phyloP scores from a whole-genome alignment of 1,139 yeast genomes.

The Taphrina sp. region DNA sequence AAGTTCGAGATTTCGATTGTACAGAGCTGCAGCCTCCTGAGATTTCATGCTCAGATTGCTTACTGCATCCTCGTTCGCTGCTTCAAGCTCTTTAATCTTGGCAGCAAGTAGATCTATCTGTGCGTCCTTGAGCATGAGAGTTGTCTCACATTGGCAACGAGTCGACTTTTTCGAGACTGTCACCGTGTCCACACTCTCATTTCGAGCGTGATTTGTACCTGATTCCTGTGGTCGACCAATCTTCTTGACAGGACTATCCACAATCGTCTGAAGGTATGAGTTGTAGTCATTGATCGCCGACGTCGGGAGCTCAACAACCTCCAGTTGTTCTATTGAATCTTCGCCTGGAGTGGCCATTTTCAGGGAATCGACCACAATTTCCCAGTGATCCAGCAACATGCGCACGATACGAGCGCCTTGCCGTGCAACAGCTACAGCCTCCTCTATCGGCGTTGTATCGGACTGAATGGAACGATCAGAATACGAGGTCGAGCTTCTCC shows the following conservation, averaged over 20 bases:
- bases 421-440: slow-evolving; percentile 28
- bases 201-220: slow-evolving; percentile 21
- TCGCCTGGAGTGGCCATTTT: neutral
- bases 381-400: slow-evolving; percentile 27
- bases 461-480: slow-evolving; percentile 18
- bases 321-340: slow-evolving; percentile 5
- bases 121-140: slow-evolving; percentile 8
- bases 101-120: slow-evolving; percentile 7
- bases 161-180: neutral
- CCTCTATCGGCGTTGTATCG: slow-evolving; percentile 28
- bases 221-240: no score
- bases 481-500: slow-evolving; percentile 12
- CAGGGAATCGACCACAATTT: slow-evolving; percentile 2
- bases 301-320: neutral
- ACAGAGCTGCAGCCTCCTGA: slow-evolving; percentile 7
- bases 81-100: neutral
- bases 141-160: neutral
- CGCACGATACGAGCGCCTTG: slow-evolving; percentile 28
- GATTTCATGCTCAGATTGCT: slow-evolving; percentile 2
- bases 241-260: slow-evolving; percentile 11
- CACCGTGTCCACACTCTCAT: slow-evolving; percentile 24
- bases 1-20: slow-evolving; percentile 2
- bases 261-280: slow-evolving; percentile 2
- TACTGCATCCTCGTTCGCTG: slow-evolving; percentile 9
- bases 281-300: neutral